Evolutionary conservation across 139 green algal species (phyloP).

Genomic region (Auxenochlorella pyrenoidosa): DNA sequence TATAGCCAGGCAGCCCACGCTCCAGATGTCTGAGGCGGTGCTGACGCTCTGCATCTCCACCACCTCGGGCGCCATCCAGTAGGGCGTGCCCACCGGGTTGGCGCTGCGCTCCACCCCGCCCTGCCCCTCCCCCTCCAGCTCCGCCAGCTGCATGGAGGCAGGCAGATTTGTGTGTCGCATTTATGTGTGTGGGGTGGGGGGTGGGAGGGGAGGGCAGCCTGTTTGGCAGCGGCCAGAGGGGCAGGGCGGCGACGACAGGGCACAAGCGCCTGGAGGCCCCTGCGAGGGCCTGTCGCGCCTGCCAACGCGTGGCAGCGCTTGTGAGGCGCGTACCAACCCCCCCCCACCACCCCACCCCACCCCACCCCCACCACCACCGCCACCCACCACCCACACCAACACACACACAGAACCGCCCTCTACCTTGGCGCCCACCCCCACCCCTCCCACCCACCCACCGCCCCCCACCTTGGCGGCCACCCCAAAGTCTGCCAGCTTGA

Average conservation of each 20-base stretch:
- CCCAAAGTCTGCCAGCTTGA: constrained; percentile 98
- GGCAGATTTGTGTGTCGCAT: no score
- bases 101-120: constrained; percentile 46
- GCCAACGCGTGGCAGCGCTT: no score
- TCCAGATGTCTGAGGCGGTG: constrained; percentile 94
- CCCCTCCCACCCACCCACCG: not conserved
- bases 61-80: constrained; percentile 97
- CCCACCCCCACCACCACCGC: not conserved
- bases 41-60: constrained; percentile 95
- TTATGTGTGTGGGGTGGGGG: no score
- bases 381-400: not conserved
- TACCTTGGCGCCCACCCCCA: not conserved
- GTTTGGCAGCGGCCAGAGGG: no score
- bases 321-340: no score
- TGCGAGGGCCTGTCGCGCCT: no score
- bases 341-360: no score
- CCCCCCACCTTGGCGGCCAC: constrained; percentile 88
- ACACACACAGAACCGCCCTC: not conserved
- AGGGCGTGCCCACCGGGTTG: constrained; percentile 87
- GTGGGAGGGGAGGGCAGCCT: no score
- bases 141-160: not conserved
- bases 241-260: no score
- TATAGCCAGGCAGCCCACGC: constrained; percentile 93
- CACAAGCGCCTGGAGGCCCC: no score
- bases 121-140: constrained; percentile 61